These are phyloP conservation scores for Barnettozyma sp. DNA, from an alignment of 805 yeast genomes.

Conservation along the genomic window DNA sequence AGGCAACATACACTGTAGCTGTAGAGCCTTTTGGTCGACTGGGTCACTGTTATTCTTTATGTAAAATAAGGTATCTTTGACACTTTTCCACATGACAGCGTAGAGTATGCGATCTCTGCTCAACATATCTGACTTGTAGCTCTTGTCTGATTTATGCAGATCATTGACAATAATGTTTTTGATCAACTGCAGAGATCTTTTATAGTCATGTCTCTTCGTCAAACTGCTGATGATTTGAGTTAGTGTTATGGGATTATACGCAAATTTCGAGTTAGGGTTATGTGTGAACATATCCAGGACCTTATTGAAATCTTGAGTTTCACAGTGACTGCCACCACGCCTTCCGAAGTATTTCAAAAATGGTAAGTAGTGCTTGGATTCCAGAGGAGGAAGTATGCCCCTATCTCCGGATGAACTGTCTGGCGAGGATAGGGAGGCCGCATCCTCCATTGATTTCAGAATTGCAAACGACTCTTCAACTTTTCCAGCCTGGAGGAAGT, in stretches of 20 bases:
- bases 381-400: constrained; percentile 36
- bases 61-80: constrained; percentile 16
- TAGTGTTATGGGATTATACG: constrained; percentile 31
- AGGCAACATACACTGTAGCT: too few relatives aligned
- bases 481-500: constrained; percentile 21
- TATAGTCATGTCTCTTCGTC: constrained; percentile 24
- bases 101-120: constrained; percentile 21
- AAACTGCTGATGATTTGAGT: constrained; percentile 33
- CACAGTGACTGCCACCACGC: constrained; percentile 14
- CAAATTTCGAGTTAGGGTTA: constrained; percentile 6
- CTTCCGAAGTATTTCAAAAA: constrained; percentile 31
- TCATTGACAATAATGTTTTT: constrained; percentile 25
- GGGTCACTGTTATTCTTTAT: background rate
- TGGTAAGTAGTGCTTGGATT: constrained; percentile 35
- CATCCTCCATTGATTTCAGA: constrained; percentile 28
- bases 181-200: constrained; percentile 28
- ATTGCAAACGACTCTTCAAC: constrained; percentile 28
- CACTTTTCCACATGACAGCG: constrained; percentile 27
- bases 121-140: constrained; percentile 1
- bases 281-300: constrained; percentile 28
- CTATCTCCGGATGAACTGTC: constrained; percentile 13
- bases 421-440: constrained; percentile 9
- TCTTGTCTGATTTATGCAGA: constrained; percentile 10
- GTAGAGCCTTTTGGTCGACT: too few relatives aligned
- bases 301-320: constrained; percentile 23